These are phyloP conservation scores for Crithidia acanthocephali DNA, from an alignment of 208 protist genomes.

Conservation along the genomic window DNA sequence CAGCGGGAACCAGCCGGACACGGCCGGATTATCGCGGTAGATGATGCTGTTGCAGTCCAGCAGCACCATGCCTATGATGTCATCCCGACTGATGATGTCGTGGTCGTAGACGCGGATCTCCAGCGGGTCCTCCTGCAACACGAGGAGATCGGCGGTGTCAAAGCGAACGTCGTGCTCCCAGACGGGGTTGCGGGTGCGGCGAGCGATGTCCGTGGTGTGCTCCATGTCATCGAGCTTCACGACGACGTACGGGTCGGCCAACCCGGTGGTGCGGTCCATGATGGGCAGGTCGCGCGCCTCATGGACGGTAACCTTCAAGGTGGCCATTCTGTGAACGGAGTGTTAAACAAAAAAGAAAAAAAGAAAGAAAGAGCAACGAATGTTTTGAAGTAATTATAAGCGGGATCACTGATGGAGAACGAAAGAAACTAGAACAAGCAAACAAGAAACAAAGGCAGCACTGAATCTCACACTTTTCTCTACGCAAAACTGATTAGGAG, in stretches of 20 bases:
- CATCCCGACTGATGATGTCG: slow-evolving; percentile 95
- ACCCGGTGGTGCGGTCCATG: slow-evolving; percentile 89
- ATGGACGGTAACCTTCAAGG: slow-evolving; percentile 89
- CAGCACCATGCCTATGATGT: slow-evolving; percentile 94
- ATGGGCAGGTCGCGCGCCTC: slow-evolving; percentile 92
- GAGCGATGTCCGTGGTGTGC: slow-evolving; percentile 78
- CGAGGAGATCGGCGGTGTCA: slow-evolving; percentile 82
- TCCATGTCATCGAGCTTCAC: slow-evolving; percentile 79
- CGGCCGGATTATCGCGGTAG: slow-evolving; percentile 53
- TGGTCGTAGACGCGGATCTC: slow-evolving; percentile 96
- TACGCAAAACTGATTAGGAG: neutral
- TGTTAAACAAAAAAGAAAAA: slow-evolving; percentile 8
- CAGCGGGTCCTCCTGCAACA: slow-evolving; percentile 95
- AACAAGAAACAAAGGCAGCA: neutral
- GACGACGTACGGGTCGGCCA: slow-evolving; percentile 91
- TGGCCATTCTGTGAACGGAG: slow-evolving; percentile 63
- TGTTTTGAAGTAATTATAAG: neutral
- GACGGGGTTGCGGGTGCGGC: slow-evolving; percentile 77
- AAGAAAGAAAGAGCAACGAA: no score
- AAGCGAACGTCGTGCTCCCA: slow-evolving; percentile 88
- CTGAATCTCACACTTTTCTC: no score
- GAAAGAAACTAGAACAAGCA: neutral
- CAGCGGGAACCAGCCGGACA: slow-evolving; percentile 94
- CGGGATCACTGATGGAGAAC: no score
- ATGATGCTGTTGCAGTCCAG: slow-evolving; percentile 94